These are phyloP conservation scores for Tolypocladium tundrense DNA, from an alignment of 2,329 filamentous ascomycete genomes.

Conservation along the genomic window DNA sequence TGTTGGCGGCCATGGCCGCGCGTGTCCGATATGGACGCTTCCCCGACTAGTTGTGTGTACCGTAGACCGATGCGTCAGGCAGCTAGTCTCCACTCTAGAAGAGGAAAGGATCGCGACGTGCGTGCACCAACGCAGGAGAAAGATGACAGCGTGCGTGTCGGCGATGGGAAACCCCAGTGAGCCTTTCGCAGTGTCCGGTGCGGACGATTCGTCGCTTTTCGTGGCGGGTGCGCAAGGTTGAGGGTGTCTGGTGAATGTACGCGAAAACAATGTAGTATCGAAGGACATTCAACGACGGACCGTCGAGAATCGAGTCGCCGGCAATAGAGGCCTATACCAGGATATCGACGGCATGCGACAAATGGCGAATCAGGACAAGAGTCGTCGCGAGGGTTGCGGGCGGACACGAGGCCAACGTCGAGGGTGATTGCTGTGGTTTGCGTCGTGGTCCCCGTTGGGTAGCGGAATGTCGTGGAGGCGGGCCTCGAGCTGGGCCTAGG, in stretches of 20 bases:
- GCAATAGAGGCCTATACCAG: background rate
- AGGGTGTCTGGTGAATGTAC: background rate
- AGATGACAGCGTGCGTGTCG: background rate
- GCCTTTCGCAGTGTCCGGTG: background rate
- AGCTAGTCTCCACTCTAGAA: background rate
- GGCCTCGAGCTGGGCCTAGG: background rate
- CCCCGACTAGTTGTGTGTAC: slow-evolving; percentile 7
- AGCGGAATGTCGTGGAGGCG: slow-evolving; percentile 4
- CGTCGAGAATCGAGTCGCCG: slow-evolving; percentile 4
- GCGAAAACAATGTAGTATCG: background rate
- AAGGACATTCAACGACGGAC: background rate
- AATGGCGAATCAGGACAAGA: background rate
- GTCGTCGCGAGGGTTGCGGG: slow-evolving; percentile 1
- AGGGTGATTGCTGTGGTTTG: background rate
- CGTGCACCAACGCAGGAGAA: background rate
- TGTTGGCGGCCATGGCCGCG: slow-evolving; percentile 50
- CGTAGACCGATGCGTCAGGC: background rate
- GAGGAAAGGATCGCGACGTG: background rate
- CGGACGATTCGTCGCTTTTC: background rate
- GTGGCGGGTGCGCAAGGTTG: background rate
- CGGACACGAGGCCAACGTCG: background rate
- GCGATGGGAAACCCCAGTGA: background rate
- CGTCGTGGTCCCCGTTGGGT: slow-evolving; percentile 2
- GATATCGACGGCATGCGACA: slow-evolving; percentile 4
- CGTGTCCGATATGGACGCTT: slow-evolving; percentile 8